Conservation (phyloP, 2,329 filamentous ascomycete species). For the Claviceps pazoutovae region DNA sequence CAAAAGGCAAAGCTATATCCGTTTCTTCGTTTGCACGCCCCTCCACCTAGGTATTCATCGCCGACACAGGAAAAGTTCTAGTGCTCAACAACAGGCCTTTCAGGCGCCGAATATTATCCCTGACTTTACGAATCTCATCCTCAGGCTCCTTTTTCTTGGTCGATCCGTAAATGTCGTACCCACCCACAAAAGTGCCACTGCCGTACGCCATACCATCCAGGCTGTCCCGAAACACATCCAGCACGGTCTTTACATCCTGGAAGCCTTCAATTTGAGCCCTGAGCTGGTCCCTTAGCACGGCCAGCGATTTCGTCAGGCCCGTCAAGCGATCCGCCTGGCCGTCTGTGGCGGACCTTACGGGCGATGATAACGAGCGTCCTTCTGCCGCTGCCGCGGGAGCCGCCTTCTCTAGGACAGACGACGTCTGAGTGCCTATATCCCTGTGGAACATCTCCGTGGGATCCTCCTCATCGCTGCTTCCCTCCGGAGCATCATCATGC, state of each 20-base stretch:
- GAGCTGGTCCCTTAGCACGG: slow-evolving; percentile 29
- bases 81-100: slow-evolving; percentile 68
- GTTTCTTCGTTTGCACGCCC: too few relatives aligned
- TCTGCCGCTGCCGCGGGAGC: slow-evolving; percentile 6
- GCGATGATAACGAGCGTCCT: neutral
- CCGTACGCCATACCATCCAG: slow-evolving; percentile 46
- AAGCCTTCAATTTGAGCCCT: slow-evolving; percentile 31
- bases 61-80: slow-evolving; percentile 51
- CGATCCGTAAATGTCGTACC: slow-evolving; percentile 28
- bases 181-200: slow-evolving; percentile 19
- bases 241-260: slow-evolving; percentile 35
- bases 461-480: slow-evolving; percentile 38
- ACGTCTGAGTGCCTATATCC: slow-evolving; percentile 69
- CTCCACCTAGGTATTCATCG: slow-evolving; percentile 8
- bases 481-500: slow-evolving; percentile 12
- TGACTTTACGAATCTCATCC: slow-evolving; percentile 60
- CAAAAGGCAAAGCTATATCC: too few relatives aligned
- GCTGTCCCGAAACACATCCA: slow-evolving; percentile 50
- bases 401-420: slow-evolving; percentile 15
- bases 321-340: slow-evolving; percentile 29
- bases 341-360: slow-evolving; percentile 17
- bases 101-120: slow-evolving; percentile 61
- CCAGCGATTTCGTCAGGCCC: slow-evolving; percentile 28
- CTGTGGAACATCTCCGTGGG: slow-evolving; percentile 71
- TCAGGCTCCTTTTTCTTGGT: slow-evolving; percentile 38